These are phyloP conservation scores for Celoporthe dispersa DNA, from an alignment of 2,329 filamentous ascomycete genomes.

Conservation along the genomic window DNA sequence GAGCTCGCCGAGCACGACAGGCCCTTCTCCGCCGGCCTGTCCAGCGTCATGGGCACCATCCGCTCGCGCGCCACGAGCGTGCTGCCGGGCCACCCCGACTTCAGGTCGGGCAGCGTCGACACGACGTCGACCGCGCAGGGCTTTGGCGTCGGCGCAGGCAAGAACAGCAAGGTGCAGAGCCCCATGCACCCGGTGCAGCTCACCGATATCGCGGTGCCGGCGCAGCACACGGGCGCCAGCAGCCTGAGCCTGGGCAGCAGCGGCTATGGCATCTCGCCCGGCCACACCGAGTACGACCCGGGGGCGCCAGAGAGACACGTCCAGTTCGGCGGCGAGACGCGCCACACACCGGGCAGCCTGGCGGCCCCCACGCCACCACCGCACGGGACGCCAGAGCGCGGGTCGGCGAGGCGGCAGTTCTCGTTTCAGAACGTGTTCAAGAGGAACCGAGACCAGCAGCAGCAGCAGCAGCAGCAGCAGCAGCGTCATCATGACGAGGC, in stretches of 20 bases:
- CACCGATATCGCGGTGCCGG: slow-evolving; percentile 61
- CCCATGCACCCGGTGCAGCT: slow-evolving; percentile 66
- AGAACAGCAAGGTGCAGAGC: slow-evolving; percentile 49
- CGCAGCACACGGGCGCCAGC: slow-evolving; percentile 50
- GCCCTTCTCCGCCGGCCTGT: slow-evolving; percentile 52
- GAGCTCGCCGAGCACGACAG: slow-evolving; percentile 60
- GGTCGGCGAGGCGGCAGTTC: slow-evolving; percentile 76
- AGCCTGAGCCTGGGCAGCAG: slow-evolving; percentile 47
- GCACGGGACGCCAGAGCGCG: slow-evolving; percentile 34
- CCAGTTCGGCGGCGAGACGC: slow-evolving; percentile 49
- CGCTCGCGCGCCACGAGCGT: slow-evolving; percentile 50
- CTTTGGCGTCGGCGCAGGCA: background rate
- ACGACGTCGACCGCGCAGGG: slow-evolving; percentile 6
- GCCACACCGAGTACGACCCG: slow-evolving; percentile 51
- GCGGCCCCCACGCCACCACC: slow-evolving; percentile 63
- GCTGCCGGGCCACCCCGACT: slow-evolving; percentile 46
- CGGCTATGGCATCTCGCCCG: slow-evolving; percentile 53
- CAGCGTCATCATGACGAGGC: slow-evolving; percentile 32
- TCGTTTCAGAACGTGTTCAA: slow-evolving; percentile 88
- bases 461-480: slow-evolving; percentile 30
- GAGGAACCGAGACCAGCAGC: slow-evolving; percentile 46
- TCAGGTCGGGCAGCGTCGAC: slow-evolving; percentile 40
- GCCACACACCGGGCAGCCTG: slow-evolving; percentile 45
- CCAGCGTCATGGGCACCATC: slow-evolving; percentile 62
- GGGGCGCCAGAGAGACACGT: slow-evolving; percentile 45